phyloP scores from a whole-genome alignment of 176 grass and related monocot genomes.

The Carex myosuroides region DNA sequence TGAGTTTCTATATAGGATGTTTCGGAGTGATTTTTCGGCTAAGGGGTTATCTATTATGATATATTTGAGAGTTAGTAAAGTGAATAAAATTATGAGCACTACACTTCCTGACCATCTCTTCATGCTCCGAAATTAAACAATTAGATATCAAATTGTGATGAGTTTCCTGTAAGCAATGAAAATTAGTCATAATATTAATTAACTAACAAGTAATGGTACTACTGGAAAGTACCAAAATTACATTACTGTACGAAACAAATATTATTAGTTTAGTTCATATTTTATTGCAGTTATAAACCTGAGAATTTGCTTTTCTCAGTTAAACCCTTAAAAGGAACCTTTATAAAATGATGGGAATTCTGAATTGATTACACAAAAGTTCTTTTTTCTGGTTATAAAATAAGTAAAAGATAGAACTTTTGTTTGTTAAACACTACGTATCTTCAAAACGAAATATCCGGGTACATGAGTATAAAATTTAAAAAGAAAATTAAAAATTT shows the following conservation, averaged over 20 bases:
- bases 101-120: conserved; percentile 40
- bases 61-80: conserved; percentile 47
- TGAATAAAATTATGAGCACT: conserved; percentile 39
- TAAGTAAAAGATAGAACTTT: neutral
- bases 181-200: neutral
- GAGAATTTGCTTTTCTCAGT: neutral
- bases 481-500: neutral
- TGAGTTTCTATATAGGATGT: conserved; percentile 29
- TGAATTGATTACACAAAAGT: too few relatives aligned
- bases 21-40: conserved; percentile 25
- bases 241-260: neutral
- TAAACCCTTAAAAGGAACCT: too few relatives aligned
- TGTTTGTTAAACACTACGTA: neutral
- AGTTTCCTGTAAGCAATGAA: neutral
- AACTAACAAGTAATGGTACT: neutral
- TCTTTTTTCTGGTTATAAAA: neutral
- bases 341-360: too few relatives aligned
- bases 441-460: neutral
- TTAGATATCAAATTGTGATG: neutral
- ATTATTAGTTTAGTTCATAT: neutral
- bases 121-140: conserved; percentile 23
- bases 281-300: neutral
- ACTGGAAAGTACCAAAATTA: neutral
- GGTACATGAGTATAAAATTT: neutral
- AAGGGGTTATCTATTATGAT: conserved; percentile 39